Evolutionary conservation across 805 yeast species (phyloP).

Genomic region (Monosporozyma aerobia): DNA sequence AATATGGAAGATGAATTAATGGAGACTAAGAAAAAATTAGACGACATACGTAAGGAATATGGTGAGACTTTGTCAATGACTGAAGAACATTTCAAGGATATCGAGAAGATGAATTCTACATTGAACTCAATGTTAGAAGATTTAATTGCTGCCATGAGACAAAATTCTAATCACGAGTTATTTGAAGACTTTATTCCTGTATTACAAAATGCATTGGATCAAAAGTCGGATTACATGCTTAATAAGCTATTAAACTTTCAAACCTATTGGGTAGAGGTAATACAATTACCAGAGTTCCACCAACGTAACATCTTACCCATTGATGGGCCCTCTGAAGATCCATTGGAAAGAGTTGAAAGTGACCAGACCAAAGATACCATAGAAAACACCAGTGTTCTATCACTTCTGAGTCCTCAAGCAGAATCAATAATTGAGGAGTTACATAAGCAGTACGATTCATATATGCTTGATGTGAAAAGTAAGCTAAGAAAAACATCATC

Average conservation of each 20-base stretch:
- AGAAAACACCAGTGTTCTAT: conserved; percentile 8
- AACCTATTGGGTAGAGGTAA: background rate
- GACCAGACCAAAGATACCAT: background rate
- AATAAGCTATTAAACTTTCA: background rate
- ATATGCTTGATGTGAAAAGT: conserved; percentile 17
- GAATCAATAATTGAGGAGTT: conserved; percentile 23
- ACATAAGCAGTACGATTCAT: conserved; percentile 24
- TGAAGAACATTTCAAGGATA: conserved; percentile 23
- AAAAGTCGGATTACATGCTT: background rate
- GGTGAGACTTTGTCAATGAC: conserved; percentile 20
- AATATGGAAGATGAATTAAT: conserved; percentile 10
- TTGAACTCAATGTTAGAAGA: conserved; percentile 16
- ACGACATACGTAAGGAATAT: conserved; percentile 1
- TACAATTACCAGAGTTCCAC: background rate
- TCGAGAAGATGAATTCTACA: conserved; percentile 17
- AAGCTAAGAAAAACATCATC: conserved; percentile 16
- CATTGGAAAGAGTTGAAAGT: background rate
- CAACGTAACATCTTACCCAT: background rate
- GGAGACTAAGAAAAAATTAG: background rate
- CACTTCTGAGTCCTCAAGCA: conserved; percentile 14
- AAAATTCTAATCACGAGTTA: background rate
- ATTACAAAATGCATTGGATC: background rate
- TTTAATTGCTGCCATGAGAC: background rate
- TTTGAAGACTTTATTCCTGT: background rate
- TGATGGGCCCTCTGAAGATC: background rate